Percentiles rank a stretch among this genome's conserved stretches.
Conservation (phyloP, 805 yeast genomes). For the Teunomyces pallodes region DNA sequence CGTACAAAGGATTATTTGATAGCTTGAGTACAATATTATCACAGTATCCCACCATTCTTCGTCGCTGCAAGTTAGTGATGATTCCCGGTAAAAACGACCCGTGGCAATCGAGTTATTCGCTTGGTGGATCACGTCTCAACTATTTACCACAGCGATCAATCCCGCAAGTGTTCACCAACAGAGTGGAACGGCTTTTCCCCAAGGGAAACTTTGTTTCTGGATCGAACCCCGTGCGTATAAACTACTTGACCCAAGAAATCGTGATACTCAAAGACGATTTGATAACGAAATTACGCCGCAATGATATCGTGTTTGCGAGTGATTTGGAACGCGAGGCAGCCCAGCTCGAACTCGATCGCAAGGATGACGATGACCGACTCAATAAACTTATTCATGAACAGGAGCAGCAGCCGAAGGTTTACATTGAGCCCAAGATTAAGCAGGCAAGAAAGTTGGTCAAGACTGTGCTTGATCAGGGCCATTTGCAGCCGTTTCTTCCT, state of each 20-base stretch:
- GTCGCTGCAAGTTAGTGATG: slow-evolving; percentile 58
- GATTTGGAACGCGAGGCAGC: slow-evolving; percentile 29
- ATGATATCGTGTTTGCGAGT: slow-evolving; percentile 56
- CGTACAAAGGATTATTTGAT: slow-evolving; percentile 70
- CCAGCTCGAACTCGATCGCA: slow-evolving; percentile 13
- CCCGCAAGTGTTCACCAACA: slow-evolving; percentile 67
- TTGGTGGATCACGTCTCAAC: slow-evolving; percentile 46
- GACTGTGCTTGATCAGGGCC: slow-evolving; percentile 85
- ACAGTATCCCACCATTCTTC: slow-evolving; percentile 52
- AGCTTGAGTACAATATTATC: slow-evolving; percentile 64
- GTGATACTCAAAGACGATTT: slow-evolving; percentile 71
- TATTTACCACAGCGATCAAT: slow-evolving; percentile 63
- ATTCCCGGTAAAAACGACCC: slow-evolving; percentile 93
- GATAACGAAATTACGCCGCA: slow-evolving; percentile 66
- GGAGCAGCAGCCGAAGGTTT: slow-evolving; percentile 13
- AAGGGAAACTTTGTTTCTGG: slow-evolving; percentile 32
- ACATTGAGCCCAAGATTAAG: slow-evolving; percentile 43
- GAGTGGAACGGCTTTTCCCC: slow-evolving; percentile 57
- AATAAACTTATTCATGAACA: slow-evolving; percentile 19
- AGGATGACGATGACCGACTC: slow-evolving; percentile 18
- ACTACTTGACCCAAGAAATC: slow-evolving; percentile 81
- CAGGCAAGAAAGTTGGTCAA: slow-evolving; percentile 72
- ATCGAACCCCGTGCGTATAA: slow-evolving; percentile 78
- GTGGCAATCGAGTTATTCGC: slow-evolving; percentile 73
- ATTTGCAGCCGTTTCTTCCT: slow-evolving; percentile 73